Percentiles rank a stretch among this genome's conserved stretches.
Conservation (phyloP, 441 rosid species). For the Biscutella laevigata region DNA sequence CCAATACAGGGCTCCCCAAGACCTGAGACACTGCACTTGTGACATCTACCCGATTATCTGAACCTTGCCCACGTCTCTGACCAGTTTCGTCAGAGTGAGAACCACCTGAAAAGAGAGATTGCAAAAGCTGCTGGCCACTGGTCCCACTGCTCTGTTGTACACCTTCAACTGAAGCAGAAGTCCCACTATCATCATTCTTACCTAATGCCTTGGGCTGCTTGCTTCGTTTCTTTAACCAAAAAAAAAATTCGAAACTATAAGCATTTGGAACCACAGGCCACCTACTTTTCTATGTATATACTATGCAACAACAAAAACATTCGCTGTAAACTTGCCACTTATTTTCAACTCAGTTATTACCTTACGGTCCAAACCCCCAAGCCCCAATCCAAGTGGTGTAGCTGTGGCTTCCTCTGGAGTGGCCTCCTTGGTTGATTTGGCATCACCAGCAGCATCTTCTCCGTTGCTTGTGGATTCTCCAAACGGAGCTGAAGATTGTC, state of each 20-base stretch:
- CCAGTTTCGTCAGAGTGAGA: slow-evolving; percentile 25
- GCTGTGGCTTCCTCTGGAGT: slow-evolving; percentile 30
- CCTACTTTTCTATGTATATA: background rate
- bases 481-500: slow-evolving; percentile 17
- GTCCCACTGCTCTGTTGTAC: slow-evolving; percentile 29
- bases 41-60: slow-evolving; percentile 40
- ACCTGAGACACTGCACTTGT: slow-evolving; percentile 61
- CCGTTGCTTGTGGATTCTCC: slow-evolving; percentile 26
- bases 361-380: slow-evolving; percentile 78
- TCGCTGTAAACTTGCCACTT: background rate
- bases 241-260: background rate
- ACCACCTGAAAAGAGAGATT: slow-evolving; percentile 46
- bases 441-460: slow-evolving; percentile 32
- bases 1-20: slow-evolving; percentile 56
- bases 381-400: slow-evolving; percentile 81
- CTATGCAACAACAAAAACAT: background rate
- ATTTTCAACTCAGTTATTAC: slow-evolving; percentile 28
- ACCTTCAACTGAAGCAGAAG: slow-evolving; percentile 29
- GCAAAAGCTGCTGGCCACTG: slow-evolving; percentile 50
- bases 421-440: slow-evolving; percentile 37
- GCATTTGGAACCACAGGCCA: slow-evolving; percentile 8
- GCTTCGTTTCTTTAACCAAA: slow-evolving; percentile 33
- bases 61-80: slow-evolving; percentile 25
- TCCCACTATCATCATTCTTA: slow-evolving; percentile 29
- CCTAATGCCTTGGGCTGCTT: slow-evolving; percentile 33